A percentile compares a stretch with the other conserved stretches of the same genome.
Evolutionary conservation across 306 rosid species (phyloP).

Genomic region (Vigna hirtella): DNA sequence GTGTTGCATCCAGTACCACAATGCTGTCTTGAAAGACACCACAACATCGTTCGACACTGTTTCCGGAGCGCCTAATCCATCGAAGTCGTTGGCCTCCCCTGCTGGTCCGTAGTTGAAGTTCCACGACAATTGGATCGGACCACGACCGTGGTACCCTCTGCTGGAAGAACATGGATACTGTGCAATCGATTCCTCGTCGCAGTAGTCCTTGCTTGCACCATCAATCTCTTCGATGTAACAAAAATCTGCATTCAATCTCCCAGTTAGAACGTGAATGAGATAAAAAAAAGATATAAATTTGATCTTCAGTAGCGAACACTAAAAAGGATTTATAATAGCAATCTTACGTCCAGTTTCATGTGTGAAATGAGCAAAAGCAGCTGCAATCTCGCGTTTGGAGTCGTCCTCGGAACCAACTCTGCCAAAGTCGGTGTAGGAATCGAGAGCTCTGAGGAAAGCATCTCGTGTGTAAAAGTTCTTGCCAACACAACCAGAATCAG

Average conservation of each 20-base stretch:
- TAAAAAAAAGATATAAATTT: no score
- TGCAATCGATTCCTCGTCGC: constrained; percentile 56
- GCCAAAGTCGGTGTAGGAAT: constrained; percentile 57
- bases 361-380: constrained; percentile 78
- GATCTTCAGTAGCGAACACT: no score
- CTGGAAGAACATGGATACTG: constrained; percentile 66
- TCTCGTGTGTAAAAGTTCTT: constrained; percentile 55
- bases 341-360: constrained; percentile 80
- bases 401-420: constrained; percentile 55
- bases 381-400: constrained; percentile 80
- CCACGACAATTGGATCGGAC: constrained; percentile 80
- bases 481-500: constrained; percentile 60
- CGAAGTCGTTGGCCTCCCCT: constrained; percentile 62
- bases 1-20: constrained; percentile 79
- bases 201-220: constrained; percentile 69
- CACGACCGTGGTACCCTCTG: constrained; percentile 76
- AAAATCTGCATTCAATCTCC: constrained; percentile 50
- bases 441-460: constrained; percentile 50
- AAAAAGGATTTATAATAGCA: no score
- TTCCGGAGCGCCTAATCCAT: constrained; percentile 70
- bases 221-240: constrained; percentile 78
- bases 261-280: not conserved
- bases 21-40: constrained; percentile 69
- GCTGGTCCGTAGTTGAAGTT: constrained; percentile 82
- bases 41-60: constrained; percentile 60